Evolutionary conservation across 257 asterid species (phyloP).

Genomic region (Leonotis leonurus): DNA sequence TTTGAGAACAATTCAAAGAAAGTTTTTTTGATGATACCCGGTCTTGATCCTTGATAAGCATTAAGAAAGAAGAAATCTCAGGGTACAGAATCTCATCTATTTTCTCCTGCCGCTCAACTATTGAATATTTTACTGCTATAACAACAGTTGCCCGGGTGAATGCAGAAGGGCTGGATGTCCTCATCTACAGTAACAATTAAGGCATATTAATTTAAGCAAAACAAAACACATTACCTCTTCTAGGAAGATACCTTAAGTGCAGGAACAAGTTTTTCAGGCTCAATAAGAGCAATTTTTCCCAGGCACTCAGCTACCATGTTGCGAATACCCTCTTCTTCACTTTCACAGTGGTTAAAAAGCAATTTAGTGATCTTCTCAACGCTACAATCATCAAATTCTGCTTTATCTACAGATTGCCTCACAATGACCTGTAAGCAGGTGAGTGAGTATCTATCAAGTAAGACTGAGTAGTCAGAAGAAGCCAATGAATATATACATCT

Average conservation of each 20-base stretch:
- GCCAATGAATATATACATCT: background rate
- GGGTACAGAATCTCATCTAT: slow-evolving; percentile 80
- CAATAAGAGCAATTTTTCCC: slow-evolving; percentile 95
- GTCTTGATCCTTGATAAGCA: slow-evolving; percentile 90
- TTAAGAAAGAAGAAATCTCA: slow-evolving; percentile 81
- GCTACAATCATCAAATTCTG: slow-evolving; percentile 90
- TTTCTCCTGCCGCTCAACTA: slow-evolving; percentile 93
- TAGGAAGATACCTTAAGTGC: slow-evolving; percentile 69
- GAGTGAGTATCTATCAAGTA: background rate
- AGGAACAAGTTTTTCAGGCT: slow-evolving; percentile 94
- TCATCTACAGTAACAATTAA: slow-evolving; percentile 52
- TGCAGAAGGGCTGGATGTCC: slow-evolving; percentile 74
- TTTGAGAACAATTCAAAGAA: background rate
- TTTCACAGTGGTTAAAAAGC: slow-evolving; percentile 96
- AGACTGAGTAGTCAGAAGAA: background rate
- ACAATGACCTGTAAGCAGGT: slow-evolving; percentile 72
- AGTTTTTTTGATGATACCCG: slow-evolving; percentile 53
- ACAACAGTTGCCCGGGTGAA: slow-evolving; percentile 97
- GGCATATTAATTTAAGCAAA: slow-evolving; percentile 6
- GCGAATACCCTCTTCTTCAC: slow-evolving; percentile 99
- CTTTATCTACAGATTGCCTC: slow-evolving; percentile 95
- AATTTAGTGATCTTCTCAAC: slow-evolving; percentile 83
- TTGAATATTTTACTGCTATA: slow-evolving; percentile 83
- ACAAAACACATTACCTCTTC: slow-evolving; percentile 5
- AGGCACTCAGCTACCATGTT: slow-evolving; percentile 99